phyloP scores from a whole-genome alignment of 2,329 filamentous ascomycete genomes.

The Fusarium hainanense region DNA sequence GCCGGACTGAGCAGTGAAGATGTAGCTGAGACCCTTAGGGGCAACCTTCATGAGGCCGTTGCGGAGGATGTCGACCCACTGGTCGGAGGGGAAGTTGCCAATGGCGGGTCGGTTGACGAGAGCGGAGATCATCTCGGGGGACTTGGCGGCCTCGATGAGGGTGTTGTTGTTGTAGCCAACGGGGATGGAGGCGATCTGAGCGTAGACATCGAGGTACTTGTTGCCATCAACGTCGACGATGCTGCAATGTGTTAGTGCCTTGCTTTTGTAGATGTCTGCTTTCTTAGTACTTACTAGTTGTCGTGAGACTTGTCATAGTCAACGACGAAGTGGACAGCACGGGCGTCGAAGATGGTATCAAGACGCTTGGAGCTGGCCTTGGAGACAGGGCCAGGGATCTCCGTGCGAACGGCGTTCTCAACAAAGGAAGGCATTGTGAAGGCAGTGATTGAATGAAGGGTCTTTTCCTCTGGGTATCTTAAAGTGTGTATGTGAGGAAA shows the following conservation, averaged over 20 bases:
- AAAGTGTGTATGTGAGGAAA: conserved; percentile 22
- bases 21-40: conserved; percentile 79
- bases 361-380: conserved; percentile 56
- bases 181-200: conserved; percentile 86
- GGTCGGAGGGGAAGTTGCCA: conserved; percentile 81
- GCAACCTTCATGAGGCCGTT: conserved; percentile 78
- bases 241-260: conserved; percentile 37
- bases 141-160: conserved; percentile 72
- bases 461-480: conserved; percentile 32
- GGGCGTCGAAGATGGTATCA: conserved; percentile 62
- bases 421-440: conserved; percentile 50
- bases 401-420: conserved; percentile 51
- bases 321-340: conserved; percentile 64
- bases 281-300: conserved; percentile 55
- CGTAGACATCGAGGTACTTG: conserved; percentile 67
- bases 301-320: conserved; percentile 64
- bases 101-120: conserved; percentile 83
- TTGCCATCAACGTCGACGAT: conserved; percentile 64
- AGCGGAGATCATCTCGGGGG: conserved; percentile 77
- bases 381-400: conserved; percentile 55
- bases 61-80: conserved; percentile 78
- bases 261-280: too few species aligned
- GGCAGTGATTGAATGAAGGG: conserved; percentile 2
- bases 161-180: conserved; percentile 84
- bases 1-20: conserved; percentile 83